Conservation (phyloP, 1,284 basidiomycete genomes). For the Sanguinoderma infundibulare region DNA sequence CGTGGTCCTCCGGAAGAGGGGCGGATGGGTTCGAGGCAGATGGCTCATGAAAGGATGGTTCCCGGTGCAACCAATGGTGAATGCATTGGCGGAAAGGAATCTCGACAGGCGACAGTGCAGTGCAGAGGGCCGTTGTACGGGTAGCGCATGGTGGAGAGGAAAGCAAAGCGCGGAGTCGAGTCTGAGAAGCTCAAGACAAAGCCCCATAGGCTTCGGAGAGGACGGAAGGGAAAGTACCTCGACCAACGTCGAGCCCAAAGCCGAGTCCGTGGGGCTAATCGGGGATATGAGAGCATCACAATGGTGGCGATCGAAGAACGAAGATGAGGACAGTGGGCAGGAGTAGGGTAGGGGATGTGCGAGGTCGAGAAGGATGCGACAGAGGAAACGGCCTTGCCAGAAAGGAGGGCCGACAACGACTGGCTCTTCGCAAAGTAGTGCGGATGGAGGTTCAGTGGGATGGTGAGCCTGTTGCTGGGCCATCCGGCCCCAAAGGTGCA, state of each 20-base stretch:
- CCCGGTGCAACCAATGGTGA: slow-evolving; percentile 9
- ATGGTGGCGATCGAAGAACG: not conserved
- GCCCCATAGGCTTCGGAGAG: slow-evolving; percentile 14
- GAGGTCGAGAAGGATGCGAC: slow-evolving; percentile 6
- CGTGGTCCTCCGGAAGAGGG: slow-evolving; percentile 15
- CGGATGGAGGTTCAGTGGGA: slow-evolving; percentile 48
- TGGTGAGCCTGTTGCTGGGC: slow-evolving; percentile 45
- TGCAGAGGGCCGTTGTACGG: slow-evolving; percentile 9
- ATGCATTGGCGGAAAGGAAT: slow-evolving; percentile 8
- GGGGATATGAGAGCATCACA: slow-evolving; percentile 6
- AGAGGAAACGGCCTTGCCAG: slow-evolving; percentile 45
- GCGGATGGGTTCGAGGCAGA: not conserved
- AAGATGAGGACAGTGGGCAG: slow-evolving; percentile 35
- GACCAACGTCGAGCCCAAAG: slow-evolving; percentile 16
- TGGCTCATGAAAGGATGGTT: not conserved
- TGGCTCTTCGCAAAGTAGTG: slow-evolving; percentile 51
- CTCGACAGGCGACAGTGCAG: slow-evolving; percentile 18
- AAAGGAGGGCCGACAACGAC: slow-evolving; percentile 48
- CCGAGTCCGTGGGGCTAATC: not conserved
- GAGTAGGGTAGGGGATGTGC: slow-evolving; percentile 36
- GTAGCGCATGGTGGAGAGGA: not conserved
- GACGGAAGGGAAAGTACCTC: slow-evolving; percentile 4
- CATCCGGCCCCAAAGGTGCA: slow-evolving; percentile 89
- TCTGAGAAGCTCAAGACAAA: slow-evolving; percentile 10
- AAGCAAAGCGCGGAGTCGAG: slow-evolving; percentile 14